Evolutionary conservation across 257 asterid genomes (phyloP), one percentile per base, ranked within the genome.

Genomic region (Parsonsia alboflavescens): DNA sequence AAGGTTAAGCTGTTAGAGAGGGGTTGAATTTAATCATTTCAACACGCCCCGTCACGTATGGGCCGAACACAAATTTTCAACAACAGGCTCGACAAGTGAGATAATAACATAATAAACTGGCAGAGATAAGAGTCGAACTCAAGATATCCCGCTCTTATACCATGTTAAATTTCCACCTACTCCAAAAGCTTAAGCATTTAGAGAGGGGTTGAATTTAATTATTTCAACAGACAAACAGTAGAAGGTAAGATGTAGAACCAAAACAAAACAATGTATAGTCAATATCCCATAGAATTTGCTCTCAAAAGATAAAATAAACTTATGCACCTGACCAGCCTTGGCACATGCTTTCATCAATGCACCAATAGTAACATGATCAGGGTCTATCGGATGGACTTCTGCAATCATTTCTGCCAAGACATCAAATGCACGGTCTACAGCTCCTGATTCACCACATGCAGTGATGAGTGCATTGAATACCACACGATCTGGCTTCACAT

Each of bases 391-490:
- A 45, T 79, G 91, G 63, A 64, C 58, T 80, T 90, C 98, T 56
- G 91, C 85, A 79, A 83, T 85, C 99, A 92, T 94, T 84, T 94
- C 98, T 67, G 95, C 87, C 75, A 94, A 86, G 71, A 94, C 98
- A 77, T 94, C 99, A 83, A 94, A 94, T 50, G 99, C 99, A 68
- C 98, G 98, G 79, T 90, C 93, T 45, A 90, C 97, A 58, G 97
- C 99, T 86, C 92, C 91, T 22, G 97, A 92, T 84, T 92, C 96
- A 78, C 99, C 99, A 80, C 99, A 94, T 81, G 99, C 99, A 77
- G 93, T 89, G 87, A 94, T 94, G 82, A 94, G 97, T 30, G 99
- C 97, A 77, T 94, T 94, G 95, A 92, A 94, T 79, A 94, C 88
- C 76, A 92, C 99, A 85, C 97, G 87, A 80, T 94, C 99, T 84